Evolutionary conservation across 305 asterid genomes (phyloP), one percentile per base, ranked within the genome.

Genomic region (Galium porrigens): DNA sequence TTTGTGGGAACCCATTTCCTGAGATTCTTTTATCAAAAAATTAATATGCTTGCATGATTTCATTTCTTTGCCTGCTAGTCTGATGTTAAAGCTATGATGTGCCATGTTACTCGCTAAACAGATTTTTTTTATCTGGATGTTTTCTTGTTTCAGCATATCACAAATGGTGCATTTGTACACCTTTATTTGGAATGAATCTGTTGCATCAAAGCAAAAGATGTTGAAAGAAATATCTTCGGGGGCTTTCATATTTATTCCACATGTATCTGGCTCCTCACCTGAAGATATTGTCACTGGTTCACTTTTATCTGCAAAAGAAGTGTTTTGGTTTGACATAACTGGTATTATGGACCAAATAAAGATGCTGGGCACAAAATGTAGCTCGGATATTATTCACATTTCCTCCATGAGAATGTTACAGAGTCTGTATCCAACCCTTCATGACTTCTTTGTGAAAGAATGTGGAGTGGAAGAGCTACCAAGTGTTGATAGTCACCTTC

Each of bases 151-250:
- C 94, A 92, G 99, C 77, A 65, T 84, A 66, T 74, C 84, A n/a
- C 97, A 92, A 80, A 92, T 92, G 99, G 78, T 85, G 69, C 83
- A 76, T 76, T 81, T 89, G 69, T 92, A 89, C 78, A 68, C 85
- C 67, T 82, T 75, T 68, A 80, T 92, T 53, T 87, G 96, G 97
- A 84, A 80, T 67, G 89, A 74, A 71, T 79, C 84, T 89, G 29
- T 80, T 64, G 74, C 71, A 68, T 83, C 85, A 59, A 86, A 82
- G 81, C 78, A 76, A 76, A 77, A 75, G 73, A 52, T 83, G 42
- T 6, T 77, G 36, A 85, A 87, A 70, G 91, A 84, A 68, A 76
- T 92, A 58, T 76, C 59, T 60, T 72, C 78, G 33, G 90, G 87
- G 53, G 90, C 95, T 73, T 92, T 81, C 74, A 86, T 92, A 72